phyloP scores from a whole-genome alignment of 176 grass and related monocot genomes.

The Cenchrus fungigraminus region DNA sequence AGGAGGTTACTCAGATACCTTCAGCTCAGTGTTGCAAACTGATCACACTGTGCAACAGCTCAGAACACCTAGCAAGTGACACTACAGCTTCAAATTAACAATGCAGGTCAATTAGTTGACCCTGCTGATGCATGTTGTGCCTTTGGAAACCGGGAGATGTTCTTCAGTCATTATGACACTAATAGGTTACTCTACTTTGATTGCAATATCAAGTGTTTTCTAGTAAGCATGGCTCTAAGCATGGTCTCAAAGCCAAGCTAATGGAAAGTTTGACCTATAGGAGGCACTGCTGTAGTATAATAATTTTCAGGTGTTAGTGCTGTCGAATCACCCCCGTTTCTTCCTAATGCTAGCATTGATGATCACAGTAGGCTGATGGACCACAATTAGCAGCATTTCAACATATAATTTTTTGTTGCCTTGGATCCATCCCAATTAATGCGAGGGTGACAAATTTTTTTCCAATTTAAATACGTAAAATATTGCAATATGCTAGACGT shows the following conservation, averaged over 20 bases:
- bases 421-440: constrained; percentile 25
- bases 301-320: constrained; percentile 51
- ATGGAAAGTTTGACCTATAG: constrained; percentile 48
- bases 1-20: constrained; percentile 4
- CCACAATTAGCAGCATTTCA: constrained; percentile 3
- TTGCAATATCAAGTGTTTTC: constrained; percentile 19
- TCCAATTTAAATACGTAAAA: neutral
- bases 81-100: constrained; percentile 31
- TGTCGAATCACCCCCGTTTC: neutral
- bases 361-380: constrained; percentile 32
- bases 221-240: constrained; percentile 40
- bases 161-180: constrained; percentile 45
- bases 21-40: neutral
- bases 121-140: constrained; percentile 22
- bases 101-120: constrained; percentile 51
- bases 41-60: constrained; percentile 1
- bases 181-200: neutral
- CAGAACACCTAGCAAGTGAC: constrained; percentile 13
- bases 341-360: constrained; percentile 29
- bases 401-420: neutral
- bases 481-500: neutral
- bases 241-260: constrained; percentile 35
- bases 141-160: constrained; percentile 31
- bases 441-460: neutral
- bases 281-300: neutral